Base-by-base conservation (phyloP, 768 basidiomycete species). In the Russula sp. region DNA sequence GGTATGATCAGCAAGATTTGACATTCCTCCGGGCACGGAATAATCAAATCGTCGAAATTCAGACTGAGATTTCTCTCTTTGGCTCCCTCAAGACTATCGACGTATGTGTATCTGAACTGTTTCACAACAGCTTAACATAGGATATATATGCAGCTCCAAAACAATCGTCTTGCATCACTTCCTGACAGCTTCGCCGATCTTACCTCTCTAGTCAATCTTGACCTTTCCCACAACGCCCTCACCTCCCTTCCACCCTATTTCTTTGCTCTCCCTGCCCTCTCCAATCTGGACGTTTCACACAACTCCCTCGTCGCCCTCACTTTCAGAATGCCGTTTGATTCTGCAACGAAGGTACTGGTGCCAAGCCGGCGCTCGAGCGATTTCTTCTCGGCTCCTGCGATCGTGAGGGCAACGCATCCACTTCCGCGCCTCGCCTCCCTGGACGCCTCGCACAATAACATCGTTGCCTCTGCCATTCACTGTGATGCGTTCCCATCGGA, bases 1-100 rank as follows among this genome's bases (percentile, higher is more conserved):
- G 91, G 89, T 94, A 85, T 68, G 90, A 92, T 70, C 87, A 87
- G 1, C 86, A 88, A 70, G 91, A 94, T 73, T 74, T 94, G 22
- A 81, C 82, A 42, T 76, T 88, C 5, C 75, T 94, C 48, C 92
- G 91, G 70, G 85, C 84, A 16, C 87, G 87, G 82, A 87, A 85
- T 69, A 93, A 94, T 68, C 85, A 87, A 20, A 91, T 94, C 47
- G 66, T 80, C 18, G 88, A 89, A 69, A 79, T 94, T 34, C 91
- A 92, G 67, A 85, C 84, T 27, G 91, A 94, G 71, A 86, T 94
- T 14, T 87, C 88, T 0, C 78, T 92, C 50, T 94, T 94, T 70
- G 91, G 91, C 3, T 89, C 88, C 4, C 76, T 94, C 57, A 92
- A 91, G 73, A 82, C 78, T 1, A 68, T 94, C 45, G 91, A 94